Evolutionary conservation across 2,329 filamentous ascomycete genomes (phyloP).

Genomic region (Dactylellina parvicollis): DNA sequence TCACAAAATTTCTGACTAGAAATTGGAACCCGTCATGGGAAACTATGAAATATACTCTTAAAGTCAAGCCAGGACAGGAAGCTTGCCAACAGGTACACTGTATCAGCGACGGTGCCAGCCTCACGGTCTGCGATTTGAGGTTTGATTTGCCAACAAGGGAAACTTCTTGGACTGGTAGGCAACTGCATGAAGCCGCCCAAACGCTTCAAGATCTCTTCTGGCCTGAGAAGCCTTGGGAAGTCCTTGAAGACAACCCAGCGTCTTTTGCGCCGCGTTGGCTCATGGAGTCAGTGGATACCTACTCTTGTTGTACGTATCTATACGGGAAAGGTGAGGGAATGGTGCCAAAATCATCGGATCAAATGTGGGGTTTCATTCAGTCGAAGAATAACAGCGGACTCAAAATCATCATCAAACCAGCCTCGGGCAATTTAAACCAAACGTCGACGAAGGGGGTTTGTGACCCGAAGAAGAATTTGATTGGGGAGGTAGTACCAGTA

Average conservation of each 20-base stretch:
- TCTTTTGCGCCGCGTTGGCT: background rate
- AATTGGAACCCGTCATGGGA: background rate
- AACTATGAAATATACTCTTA: background rate
- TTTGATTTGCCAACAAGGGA: too few relatives aligned
- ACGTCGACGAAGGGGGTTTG: background rate
- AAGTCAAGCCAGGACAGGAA: background rate
- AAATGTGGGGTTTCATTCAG: slow-evolving; percentile 4
- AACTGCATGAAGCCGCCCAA: background rate
- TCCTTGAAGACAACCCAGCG: background rate
- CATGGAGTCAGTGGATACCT: background rate
- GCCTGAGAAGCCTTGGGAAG: slow-evolving; percentile 16
- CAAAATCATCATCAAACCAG: slow-evolving; percentile 1
- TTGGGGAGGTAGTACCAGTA: too few relatives aligned
- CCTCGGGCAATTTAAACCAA: background rate
- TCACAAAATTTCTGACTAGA: background rate
- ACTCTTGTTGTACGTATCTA: slow-evolving; percentile 3
- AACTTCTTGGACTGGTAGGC: background rate
- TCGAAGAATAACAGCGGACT: background rate
- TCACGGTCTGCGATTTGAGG: slow-evolving; percentile 12
- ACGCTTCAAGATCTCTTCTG: slow-evolving; percentile 6
- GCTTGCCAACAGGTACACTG: slow-evolving; percentile 24
- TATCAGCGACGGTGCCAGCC: slow-evolving; percentile 14
- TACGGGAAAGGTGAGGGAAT: background rate
- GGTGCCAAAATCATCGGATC: slow-evolving; percentile 23
- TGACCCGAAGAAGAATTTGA: background rate